Evolutionary conservation across 352 stramenopile genomes (phyloP).

Genomic region (Phytophthora ohioensis): DNA sequence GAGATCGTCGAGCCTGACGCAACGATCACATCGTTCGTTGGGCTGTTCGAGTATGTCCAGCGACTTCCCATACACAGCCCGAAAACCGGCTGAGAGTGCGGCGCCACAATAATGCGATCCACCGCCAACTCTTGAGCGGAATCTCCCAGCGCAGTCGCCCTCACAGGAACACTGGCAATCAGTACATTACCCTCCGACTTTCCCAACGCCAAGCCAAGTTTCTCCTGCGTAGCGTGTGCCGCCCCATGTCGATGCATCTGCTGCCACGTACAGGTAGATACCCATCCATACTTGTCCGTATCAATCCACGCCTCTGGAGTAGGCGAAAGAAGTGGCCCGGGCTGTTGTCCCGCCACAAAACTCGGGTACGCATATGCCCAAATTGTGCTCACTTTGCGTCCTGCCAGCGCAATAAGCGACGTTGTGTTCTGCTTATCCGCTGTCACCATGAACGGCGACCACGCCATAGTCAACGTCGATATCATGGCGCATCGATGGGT

Average conservation of each 20-base stretch:
- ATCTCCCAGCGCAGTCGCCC: conserved; percentile 17
- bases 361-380: conserved; percentile 71
- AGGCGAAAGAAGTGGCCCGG: conserved; percentile 41
- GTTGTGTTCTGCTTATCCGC: conserved; percentile 51
- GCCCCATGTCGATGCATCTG: conserved; percentile 54
- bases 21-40: conserved; percentile 61
- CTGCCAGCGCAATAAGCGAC: conserved; percentile 75
- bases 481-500: conserved; percentile 65
- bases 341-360: conserved; percentile 38
- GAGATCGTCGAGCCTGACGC: conserved; percentile 74
- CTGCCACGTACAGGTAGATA: conserved; percentile 74
- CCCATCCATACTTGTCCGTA: conserved; percentile 79
- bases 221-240: conserved; percentile 15
- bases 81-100: conserved; percentile 74
- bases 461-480: conserved; percentile 71
- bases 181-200: conserved; percentile 73
- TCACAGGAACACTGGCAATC: conserved; percentile 52
- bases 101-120: conserved; percentile 59
- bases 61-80: conserved; percentile 57
- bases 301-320: conserved; percentile 66
- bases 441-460: conserved; percentile 71
- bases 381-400: conserved; percentile 69
- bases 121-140: conserved; percentile 34
- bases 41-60: conserved; percentile 64
- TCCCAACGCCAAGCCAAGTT: conserved; percentile 60